These are phyloP conservation scores for Thielaviopsis punctulata DNA, from an alignment of 2,329 filamentous ascomycete species.

Conservation along the genomic window DNA sequence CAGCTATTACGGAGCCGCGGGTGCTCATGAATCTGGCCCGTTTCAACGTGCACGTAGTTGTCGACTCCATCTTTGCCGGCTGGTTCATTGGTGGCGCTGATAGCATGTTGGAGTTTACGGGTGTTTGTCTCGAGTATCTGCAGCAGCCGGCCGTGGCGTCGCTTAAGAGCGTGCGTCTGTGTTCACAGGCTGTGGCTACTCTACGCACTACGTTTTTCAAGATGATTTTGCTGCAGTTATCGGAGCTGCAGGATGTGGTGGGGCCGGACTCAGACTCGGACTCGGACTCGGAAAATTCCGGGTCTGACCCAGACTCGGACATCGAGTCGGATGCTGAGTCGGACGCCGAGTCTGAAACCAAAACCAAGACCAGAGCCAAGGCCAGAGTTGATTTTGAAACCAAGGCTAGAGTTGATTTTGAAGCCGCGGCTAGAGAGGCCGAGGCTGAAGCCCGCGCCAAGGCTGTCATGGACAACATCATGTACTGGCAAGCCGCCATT, in stretches of 20 bases:
- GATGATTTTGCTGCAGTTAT: slow-evolving; percentile 63
- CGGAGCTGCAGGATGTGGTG: slow-evolving; percentile 68
- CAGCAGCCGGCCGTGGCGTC: slow-evolving; percentile 67
- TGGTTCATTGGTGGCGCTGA: slow-evolving; percentile 89
- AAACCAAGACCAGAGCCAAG: too few species aligned
- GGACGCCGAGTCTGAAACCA: slow-evolving; percentile 39
- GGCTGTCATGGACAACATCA: slow-evolving; percentile 64
- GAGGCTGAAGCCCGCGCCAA: slow-evolving; percentile 19
- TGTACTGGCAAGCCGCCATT: slow-evolving; percentile 91
- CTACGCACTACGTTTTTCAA: slow-evolving; percentile 66
- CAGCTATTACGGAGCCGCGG: slow-evolving; percentile 60
- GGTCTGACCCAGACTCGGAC: too few species aligned
- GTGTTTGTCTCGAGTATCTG: slow-evolving; percentile 71
- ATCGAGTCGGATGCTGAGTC: too few species aligned
- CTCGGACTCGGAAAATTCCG: too few species aligned
- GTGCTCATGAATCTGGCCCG: slow-evolving; percentile 75
- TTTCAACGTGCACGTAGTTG: slow-evolving; percentile 55
- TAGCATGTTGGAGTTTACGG: slow-evolving; percentile 68
- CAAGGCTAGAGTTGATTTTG: too few species aligned
- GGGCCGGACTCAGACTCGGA: too few species aligned
- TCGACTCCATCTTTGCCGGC: slow-evolving; percentile 84
- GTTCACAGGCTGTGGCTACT: slow-evolving; percentile 60
- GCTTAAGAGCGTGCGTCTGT: slow-evolving; percentile 80
- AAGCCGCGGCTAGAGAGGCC: background rate
- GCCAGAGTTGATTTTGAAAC: too few species aligned